A percentile compares a stretch with the other conserved stretches of the same genome.
These are phyloP conservation scores for Vaccinium corymbosum DNA, from an alignment of 148 eudicot genomes.

Conservation along the genomic window DNA sequence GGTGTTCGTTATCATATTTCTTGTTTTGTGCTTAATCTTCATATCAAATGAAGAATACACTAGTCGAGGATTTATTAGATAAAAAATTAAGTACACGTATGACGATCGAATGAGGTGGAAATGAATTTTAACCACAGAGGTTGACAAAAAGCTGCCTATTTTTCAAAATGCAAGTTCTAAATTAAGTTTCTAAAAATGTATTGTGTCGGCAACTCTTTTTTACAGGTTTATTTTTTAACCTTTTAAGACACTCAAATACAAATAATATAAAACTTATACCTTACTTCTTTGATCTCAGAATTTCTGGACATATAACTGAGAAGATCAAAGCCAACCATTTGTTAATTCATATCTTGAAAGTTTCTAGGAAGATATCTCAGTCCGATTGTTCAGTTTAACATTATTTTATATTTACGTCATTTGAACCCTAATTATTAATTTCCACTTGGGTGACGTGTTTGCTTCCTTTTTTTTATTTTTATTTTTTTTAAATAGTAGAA, in stretches of 20 bases:
- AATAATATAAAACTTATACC: background rate
- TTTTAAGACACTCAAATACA: background rate
- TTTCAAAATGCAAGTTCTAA: too few relatives aligned
- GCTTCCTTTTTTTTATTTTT: too few relatives aligned
- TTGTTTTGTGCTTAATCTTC: too few relatives aligned
- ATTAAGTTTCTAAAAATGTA: background rate
- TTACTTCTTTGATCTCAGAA: background rate
- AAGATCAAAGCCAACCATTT: background rate
- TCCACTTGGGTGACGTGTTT: background rate
- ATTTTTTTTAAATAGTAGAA: too few relatives aligned
- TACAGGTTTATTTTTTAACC: background rate
- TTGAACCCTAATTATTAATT: constrained; percentile 3
- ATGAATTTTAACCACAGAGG: too few relatives aligned
- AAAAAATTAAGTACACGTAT: too few relatives aligned
- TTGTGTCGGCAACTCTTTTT: background rate
- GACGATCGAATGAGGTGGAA: too few relatives aligned
- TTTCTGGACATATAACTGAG: background rate
- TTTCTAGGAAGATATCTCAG: constrained; percentile 1
- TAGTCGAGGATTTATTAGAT: too few relatives aligned
- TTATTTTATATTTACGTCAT: background rate
- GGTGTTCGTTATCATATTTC: too few relatives aligned
- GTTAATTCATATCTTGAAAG: background rate
- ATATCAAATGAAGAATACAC: too few relatives aligned
- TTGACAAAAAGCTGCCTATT: too few relatives aligned
- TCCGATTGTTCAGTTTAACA: background rate